Evolutionary conservation across 495 filamentous ascomycete genomes (phyloP).

Genomic region (Talaromyces wortmannii): DNA sequence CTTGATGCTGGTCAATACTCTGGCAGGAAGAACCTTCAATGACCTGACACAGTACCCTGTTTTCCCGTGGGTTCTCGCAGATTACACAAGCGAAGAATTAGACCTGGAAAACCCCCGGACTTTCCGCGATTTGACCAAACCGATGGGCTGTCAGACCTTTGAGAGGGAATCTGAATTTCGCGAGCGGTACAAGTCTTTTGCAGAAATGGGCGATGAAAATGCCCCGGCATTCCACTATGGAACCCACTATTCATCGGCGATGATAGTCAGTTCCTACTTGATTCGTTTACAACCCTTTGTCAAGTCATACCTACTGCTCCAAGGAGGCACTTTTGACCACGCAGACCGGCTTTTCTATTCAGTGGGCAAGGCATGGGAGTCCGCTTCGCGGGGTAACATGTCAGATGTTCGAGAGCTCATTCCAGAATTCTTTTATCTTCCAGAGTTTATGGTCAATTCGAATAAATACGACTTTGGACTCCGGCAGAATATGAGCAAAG

Average conservation of each 20-base stretch:
- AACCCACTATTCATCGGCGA: conserved; percentile 97
- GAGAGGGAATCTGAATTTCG: conserved; percentile 69
- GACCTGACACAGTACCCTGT: conserved; percentile 97
- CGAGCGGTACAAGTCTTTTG: conserved; percentile 79
- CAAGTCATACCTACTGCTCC: conserved; percentile 91
- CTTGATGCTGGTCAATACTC: conserved; percentile 95
- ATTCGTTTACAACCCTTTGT: conserved; percentile 95
- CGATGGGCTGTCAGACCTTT: conserved; percentile 88
- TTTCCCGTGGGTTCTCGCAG: conserved; percentile 93
- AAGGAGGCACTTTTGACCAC: conserved; percentile 95
- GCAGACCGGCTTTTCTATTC: conserved; percentile 94
- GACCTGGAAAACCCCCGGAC: conserved; percentile 75
- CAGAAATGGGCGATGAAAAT: conserved; percentile 79
- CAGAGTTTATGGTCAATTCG: conserved; percentile 85
- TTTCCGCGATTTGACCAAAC: conserved; percentile 89
- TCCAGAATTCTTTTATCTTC: conserved; percentile 94
- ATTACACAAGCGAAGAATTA: conserved; percentile 94
- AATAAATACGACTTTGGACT: conserved; percentile 91
- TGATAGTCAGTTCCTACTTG: conserved; percentile 95
- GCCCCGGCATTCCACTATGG: conserved; percentile 90
- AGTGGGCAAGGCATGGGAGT: conserved; percentile 83
- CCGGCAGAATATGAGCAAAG: conserved; percentile 69
- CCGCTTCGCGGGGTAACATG: conserved; percentile 83
- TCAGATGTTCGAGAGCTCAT: conserved; percentile 89
- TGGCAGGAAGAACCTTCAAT: conserved; percentile 95